Evolutionary conservation across 2,329 filamentous ascomycete genomes (phyloP), one percentile per base, ranked within the genome.

Genomic region (Nigrograna mackinnonii): DNA sequence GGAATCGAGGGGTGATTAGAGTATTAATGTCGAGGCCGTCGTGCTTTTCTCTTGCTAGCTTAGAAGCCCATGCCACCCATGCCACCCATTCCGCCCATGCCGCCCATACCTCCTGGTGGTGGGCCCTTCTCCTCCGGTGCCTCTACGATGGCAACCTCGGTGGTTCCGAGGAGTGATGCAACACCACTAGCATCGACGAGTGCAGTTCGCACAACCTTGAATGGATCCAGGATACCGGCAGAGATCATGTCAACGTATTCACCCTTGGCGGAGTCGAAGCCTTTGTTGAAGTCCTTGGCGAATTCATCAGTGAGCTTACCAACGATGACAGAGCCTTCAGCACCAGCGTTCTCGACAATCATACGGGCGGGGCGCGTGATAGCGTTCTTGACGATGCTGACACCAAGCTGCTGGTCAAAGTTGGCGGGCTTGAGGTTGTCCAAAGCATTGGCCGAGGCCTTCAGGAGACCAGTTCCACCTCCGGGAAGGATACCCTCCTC

Each of bases 201-300:
- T 66, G 90, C 92, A 52, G 94, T 99, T 64, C 94, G 91, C 67
- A 99, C 94, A 60, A 99, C 94, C 88, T 99, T 99, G 82, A 99
- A 88, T 54, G 94, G 94, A 72, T 99, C 94, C 47, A 99, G 87
- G 72, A 99, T 99, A 87, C 94, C 94, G 57, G 90, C 84, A 51
- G 82, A 72, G 67, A 99, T 96, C 94, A 99, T 97, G 79, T 99
- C 92, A 57, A 96, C 91, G 76, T 96, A 99, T 79, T 97, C 89
- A 74, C 92, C 91, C 80, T 91, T 96, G 70, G 90, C 78, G 76
- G 88, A 94, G 82, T 99, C 90, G 78, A 90, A 99, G 54, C 94
- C 94, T 80, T 87, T 94, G 88, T 96, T 95, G 84, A 99, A 99
- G 75, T 99, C 91, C 55, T 71, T 70, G 69, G 83, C 91, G 69